Percentiles rank a stretch among this genome's conserved stretches.
These are phyloP conservation scores for Caryopteris hybrid DNA, from an alignment of 305 asterid genomes.

Conservation along the genomic window DNA sequence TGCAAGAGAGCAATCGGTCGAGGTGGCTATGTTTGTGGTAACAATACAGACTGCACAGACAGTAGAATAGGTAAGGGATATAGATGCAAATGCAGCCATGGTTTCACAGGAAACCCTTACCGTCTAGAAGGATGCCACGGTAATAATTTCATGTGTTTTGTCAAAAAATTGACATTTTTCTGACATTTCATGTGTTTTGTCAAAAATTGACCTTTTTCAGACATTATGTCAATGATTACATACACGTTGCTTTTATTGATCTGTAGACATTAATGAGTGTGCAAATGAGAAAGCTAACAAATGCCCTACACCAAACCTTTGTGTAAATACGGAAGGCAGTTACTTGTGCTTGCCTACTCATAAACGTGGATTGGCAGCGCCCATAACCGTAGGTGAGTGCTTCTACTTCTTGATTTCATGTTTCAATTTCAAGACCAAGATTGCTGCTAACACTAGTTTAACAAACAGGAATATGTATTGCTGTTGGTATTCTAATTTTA, in stretches of 20 bases:
- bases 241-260: background rate
- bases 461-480: slow-evolving; percentile 18
- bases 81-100: slow-evolving; percentile 21
- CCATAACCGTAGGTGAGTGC: slow-evolving; percentile 20
- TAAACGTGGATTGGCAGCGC: background rate
- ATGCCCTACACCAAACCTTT: slow-evolving; percentile 14
- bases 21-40: slow-evolving; percentile 16
- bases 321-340: slow-evolving; percentile 28
- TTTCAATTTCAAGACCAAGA: background rate
- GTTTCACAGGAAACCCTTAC: slow-evolving; percentile 39
- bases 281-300: background rate
- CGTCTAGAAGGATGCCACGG: slow-evolving; percentile 33
- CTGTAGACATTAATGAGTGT: slow-evolving; percentile 35
- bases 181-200: too few relatives aligned
- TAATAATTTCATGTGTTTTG: background rate
- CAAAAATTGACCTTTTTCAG: too few relatives aligned
- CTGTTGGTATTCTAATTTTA: slow-evolving; percentile 16
- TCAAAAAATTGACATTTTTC: too few relatives aligned
- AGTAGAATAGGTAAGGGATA: slow-evolving; percentile 17
- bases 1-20: slow-evolving; percentile 20
- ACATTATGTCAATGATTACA: background rate
- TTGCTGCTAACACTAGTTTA: background rate
- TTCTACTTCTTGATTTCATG: background rate
- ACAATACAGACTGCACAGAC: slow-evolving; percentile 16
- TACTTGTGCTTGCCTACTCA: slow-evolving; percentile 18